Conservation (phyloP, 176 grass and related monocot genomes). For the Aegilops bicornis region DNA sequence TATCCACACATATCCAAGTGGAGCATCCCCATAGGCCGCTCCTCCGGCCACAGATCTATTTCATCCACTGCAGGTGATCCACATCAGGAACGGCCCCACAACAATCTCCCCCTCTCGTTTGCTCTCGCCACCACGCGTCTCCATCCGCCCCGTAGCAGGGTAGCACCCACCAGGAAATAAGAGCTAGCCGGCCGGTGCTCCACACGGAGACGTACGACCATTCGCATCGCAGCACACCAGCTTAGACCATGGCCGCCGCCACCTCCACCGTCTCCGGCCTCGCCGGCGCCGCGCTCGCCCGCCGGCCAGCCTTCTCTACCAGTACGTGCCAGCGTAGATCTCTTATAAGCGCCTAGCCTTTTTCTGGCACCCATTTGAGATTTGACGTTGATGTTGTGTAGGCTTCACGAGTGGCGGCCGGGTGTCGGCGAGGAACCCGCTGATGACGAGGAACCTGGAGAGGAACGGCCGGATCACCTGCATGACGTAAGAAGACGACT, state of each 20-base stretch:
- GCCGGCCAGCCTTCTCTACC: conserved; percentile 46
- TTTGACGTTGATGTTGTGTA: neutral
- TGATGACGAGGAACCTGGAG: conserved; percentile 49
- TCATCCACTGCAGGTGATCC: conserved; percentile 70
- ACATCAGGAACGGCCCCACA: conserved; percentile 48
- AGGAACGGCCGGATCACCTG: conserved; percentile 77
- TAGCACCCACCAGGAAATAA: conserved; percentile 32
- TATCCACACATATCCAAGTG: conserved; percentile 80
- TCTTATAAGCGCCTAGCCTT: neutral
- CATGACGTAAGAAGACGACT: conserved; percentile 35
- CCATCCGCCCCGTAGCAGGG: neutral
- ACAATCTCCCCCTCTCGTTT: conserved; percentile 14
- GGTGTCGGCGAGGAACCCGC: conserved; percentile 58
- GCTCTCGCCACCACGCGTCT: neutral
- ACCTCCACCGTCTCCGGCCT: conserved; percentile 54
- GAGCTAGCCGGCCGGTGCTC: neutral
- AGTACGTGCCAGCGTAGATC: neutral
- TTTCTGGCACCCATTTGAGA: neutral
- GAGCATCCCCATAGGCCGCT: conserved; percentile 47
- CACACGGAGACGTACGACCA: neutral
- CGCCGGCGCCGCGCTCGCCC: conserved; percentile 44
- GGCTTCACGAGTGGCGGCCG: conserved; percentile 44
- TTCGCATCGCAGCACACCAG: neutral
- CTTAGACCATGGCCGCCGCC: conserved; percentile 47
- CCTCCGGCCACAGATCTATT: conserved; percentile 38